Percentiles rank a stretch among this genome's conserved stretches.
phyloP scores from a whole-genome alignment of 441 rosid genomes.

The Bocquillonia castaneifolia region DNA sequence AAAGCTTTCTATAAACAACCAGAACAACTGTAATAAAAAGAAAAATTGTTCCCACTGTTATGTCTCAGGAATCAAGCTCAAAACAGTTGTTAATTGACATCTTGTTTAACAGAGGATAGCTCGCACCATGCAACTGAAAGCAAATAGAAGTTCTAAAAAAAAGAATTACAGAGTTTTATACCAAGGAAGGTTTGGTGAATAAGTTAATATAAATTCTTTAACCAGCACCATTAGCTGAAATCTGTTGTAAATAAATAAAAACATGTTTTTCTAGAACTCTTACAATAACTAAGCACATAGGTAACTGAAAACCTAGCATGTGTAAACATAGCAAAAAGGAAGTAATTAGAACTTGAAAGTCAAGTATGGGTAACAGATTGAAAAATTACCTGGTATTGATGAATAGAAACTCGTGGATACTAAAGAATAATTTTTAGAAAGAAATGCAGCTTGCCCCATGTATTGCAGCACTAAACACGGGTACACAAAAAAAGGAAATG shows the following conservation, averaged over 20 bases:
- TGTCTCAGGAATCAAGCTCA: background rate
- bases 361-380: background rate
- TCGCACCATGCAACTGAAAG: slow-evolving; percentile 5
- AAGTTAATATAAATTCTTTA: background rate
- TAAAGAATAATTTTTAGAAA: slow-evolving; percentile 64
- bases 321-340: background rate
- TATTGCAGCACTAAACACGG: slow-evolving; percentile 94
- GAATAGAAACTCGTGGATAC: slow-evolving; percentile 62
- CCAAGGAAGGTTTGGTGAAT: background rate
- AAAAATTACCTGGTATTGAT: slow-evolving; percentile 74
- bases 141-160: background rate
- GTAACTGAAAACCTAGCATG: background rate
- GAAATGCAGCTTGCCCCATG: slow-evolving; percentile 95
- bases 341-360: slow-evolving; percentile 10
- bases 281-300: background rate
- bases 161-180: background rate
- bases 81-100: slow-evolving; percentile 5
- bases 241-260: background rate
- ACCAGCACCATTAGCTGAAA: slow-evolving; percentile 1
- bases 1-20: slow-evolving; percentile 13
- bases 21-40: slow-evolving; percentile 1
- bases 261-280: background rate
- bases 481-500: slow-evolving; percentile 64
- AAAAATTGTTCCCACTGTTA: background rate
- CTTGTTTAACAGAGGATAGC: background rate